Evolutionary conservation across 2,329 filamentous ascomycete genomes (phyloP).

Genomic region (Cladosporium sp.): DNA sequence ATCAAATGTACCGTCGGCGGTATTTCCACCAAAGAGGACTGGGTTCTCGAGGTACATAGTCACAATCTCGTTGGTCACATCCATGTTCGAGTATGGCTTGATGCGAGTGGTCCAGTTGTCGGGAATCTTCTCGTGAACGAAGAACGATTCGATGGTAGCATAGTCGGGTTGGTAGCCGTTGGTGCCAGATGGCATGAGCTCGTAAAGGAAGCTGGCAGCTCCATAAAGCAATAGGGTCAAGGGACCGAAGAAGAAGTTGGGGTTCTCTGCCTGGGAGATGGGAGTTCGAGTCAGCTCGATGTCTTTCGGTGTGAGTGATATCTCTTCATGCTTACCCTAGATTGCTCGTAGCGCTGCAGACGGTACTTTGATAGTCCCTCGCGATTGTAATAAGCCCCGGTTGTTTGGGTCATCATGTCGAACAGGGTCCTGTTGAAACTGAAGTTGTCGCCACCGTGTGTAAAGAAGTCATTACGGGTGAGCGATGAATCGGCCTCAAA

Average conservation of each 20-base stretch:
- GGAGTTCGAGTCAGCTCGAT: neutral
- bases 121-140: conserved; percentile 43
- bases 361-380: conserved; percentile 42
- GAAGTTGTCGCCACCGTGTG: conserved; percentile 39
- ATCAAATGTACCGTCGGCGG: conserved; percentile 41
- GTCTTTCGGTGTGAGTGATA: no score
- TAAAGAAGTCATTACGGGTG: conserved; percentile 45
- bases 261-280: conserved; percentile 32
- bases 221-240: conserved; percentile 43
- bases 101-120: conserved; percentile 44
- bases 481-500: conserved; percentile 45
- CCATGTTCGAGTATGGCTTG: conserved; percentile 38
- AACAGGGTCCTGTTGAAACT: conserved; percentile 46
- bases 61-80: conserved; percentile 43
- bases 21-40: conserved; percentile 47
- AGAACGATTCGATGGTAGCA: conserved; percentile 42
- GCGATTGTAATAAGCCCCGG: conserved; percentile 40
- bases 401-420: conserved; percentile 39
- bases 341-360: conserved; percentile 43
- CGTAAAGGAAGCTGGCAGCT: conserved; percentile 47
- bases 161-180: conserved; percentile 37
- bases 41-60: conserved; percentile 45
- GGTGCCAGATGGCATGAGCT: conserved; percentile 42
- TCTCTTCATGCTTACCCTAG: no score
- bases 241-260: conserved; percentile 48